Conservation (phyloP, 192 early-diverging fungal genomes). For the Coemansia sp. region DNA sequence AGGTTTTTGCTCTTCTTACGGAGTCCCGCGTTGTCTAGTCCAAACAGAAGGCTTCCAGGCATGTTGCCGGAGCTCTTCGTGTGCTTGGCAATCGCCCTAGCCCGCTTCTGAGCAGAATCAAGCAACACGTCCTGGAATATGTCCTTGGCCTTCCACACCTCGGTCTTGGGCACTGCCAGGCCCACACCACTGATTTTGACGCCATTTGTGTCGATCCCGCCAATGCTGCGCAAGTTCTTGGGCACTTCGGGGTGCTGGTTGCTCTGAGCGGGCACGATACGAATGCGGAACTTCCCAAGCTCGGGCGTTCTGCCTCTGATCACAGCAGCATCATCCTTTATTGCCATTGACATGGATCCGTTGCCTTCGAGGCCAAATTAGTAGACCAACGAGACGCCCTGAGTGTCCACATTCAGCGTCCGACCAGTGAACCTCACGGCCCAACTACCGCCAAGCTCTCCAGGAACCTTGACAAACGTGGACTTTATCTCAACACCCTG, state of each 20-base stretch:
- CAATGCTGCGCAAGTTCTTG: neutral
- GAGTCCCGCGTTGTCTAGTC: slow-evolving; percentile 55
- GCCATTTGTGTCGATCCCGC: slow-evolving; percentile 1
- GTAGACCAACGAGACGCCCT: slow-evolving; percentile 68
- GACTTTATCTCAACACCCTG: slow-evolving; percentile 36
- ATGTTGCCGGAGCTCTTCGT: neutral
- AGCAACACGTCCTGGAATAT: slow-evolving; percentile 25
- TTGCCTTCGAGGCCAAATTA: slow-evolving; percentile 81
- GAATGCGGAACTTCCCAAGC: slow-evolving; percentile 69
- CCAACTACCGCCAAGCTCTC: slow-evolving; percentile 62
- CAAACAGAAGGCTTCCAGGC: slow-evolving; percentile 61
- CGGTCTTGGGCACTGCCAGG: slow-evolving; percentile 19
- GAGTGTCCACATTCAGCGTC: slow-evolving; percentile 41
- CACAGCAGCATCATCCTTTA: slow-evolving; percentile 28
- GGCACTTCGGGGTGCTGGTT: slow-evolving; percentile 28
- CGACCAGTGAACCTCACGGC: slow-evolving; percentile 65
- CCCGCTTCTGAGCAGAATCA: slow-evolving; percentile 8
- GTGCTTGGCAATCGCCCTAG: slow-evolving; percentile 8
- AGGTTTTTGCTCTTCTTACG: slow-evolving; percentile 22
- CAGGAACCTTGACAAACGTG: slow-evolving; percentile 35
- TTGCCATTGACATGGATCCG: slow-evolving; percentile 60
- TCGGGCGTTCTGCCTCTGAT: slow-evolving; percentile 65
- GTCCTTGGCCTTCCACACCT: slow-evolving; percentile 40
- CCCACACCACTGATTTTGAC: slow-evolving; percentile 23
- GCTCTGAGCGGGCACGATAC: slow-evolving; percentile 29